Evolutionary conservation across 345 rosid species (phyloP).

Genomic region (Mercurialis annua): DNA sequence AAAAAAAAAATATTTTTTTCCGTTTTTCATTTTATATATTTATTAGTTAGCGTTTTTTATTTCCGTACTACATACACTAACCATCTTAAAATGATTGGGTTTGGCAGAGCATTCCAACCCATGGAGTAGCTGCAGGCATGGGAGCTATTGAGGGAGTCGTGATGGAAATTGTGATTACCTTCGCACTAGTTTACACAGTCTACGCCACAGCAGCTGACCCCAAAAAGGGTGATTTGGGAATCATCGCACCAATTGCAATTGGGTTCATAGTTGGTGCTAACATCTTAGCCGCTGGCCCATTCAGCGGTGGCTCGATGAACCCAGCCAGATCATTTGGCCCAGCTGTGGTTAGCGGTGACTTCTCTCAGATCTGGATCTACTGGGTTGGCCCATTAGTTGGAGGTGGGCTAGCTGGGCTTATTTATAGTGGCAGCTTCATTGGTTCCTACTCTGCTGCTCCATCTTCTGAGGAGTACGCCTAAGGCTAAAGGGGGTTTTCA

Average conservation of each 20-base stretch:
- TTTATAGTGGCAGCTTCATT: slow-evolving; percentile 71
- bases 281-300: slow-evolving; percentile 90
- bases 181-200: slow-evolving; percentile 77
- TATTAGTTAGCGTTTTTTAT: no score
- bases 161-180: slow-evolving; percentile 78
- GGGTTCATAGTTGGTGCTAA: slow-evolving; percentile 94
- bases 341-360: slow-evolving; percentile 74
- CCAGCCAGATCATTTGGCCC: slow-evolving; percentile 94
- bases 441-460: slow-evolving; percentile 50
- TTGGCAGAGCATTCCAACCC: slow-evolving; percentile 72
- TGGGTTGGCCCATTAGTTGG: slow-evolving; percentile 83
- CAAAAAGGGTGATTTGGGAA: slow-evolving; percentile 68
- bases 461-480: slow-evolving; percentile 28
- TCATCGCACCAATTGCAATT: slow-evolving; percentile 74
- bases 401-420: slow-evolving; percentile 76
- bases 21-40: no score
- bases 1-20: no score
- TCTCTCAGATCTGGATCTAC: slow-evolving; percentile 65
- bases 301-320: slow-evolving; percentile 94
- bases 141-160: slow-evolving; percentile 50
- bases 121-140: slow-evolving; percentile 66
- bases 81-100: background rate
- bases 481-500: no score
- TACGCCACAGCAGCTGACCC: slow-evolving; percentile 90
- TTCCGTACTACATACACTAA: no score